Evolutionary conservation across 2,329 filamentous ascomycete species (phyloP), one percentile per base, ranked within the genome.

Genomic region (Orbilia javanica): DNA sequence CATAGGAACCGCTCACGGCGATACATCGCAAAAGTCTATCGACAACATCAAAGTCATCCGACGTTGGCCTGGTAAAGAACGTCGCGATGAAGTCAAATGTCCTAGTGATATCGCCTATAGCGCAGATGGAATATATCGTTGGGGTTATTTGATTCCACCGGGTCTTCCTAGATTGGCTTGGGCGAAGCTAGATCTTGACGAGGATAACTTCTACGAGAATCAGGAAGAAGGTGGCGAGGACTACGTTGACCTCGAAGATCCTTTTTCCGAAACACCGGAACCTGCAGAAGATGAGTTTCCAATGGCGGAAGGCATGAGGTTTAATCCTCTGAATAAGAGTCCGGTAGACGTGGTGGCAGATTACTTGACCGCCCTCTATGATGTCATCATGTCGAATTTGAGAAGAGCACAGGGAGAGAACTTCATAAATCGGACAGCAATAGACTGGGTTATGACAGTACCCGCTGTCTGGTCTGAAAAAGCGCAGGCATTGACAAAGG

Each of bases 381-480:
- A 84, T 4, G 86, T 89, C 77, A 86, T 88, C 8, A 84, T 86
- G 79, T 83, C 84, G 55, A 84, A 85, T 0, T 82, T 89, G 20
- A 82, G 85, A 48, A 82, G 84, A 48, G 84, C 84, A 4, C 81
- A 89, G 1, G 86, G 86, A 1, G 82, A 82, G 0, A 83, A 83
- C 0, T 84, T 87, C 18, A 83, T 88, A 6, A 83, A 83, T 6
- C 85, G 83, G 20, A 88, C 84, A 0, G 84, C 86, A 0, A 84
- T 88, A 79, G 85, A 89, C 67, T 88, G 88, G 73, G 85, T 89
- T 50, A 83, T 89, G 31, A 89, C 88, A 0, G 88, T 89, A 0
- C 88, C 88, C 0, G 88, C 88, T 2, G 87, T 90, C 6, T 90
- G 88, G 88, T 87, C 86, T 29, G 87, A 88, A 52, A 83, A 84